Percentiles rank a stretch among this genome's conserved stretches.
phyloP scores from a whole-genome alignment of 768 basidiomycete species.

The Holtermanniella nyarrowii region DNA sequence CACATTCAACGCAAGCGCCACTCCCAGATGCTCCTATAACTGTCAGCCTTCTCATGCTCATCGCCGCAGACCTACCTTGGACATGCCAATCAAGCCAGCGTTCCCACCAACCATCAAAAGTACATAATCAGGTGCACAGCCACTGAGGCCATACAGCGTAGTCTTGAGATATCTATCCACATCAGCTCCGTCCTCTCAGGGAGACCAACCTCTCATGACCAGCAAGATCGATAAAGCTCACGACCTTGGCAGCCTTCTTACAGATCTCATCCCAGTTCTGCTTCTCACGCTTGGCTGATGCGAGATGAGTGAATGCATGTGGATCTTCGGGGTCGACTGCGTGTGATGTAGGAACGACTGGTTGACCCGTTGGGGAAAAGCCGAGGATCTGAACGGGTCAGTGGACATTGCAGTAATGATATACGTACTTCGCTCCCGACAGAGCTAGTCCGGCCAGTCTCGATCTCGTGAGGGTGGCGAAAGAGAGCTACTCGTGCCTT shows the following conservation, averaged over 20 bases:
- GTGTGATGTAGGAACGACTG: slow-evolving; percentile 59
- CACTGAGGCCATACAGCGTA: slow-evolving; percentile 87
- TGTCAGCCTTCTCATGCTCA: slow-evolving; percentile 28
- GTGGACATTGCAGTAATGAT: background rate
- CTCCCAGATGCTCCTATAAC: slow-evolving; percentile 94
- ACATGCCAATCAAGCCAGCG: slow-evolving; percentile 50
- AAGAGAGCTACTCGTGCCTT: slow-evolving; percentile 68
- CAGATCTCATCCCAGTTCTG: slow-evolving; percentile 95
- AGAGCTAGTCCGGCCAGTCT: slow-evolving; percentile 86
- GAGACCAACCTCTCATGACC: slow-evolving; percentile 80
- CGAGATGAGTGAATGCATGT: slow-evolving; percentile 42
- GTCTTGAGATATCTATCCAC: slow-evolving; percentile 48
- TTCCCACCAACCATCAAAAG: slow-evolving; percentile 92
- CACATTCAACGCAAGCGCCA: slow-evolving; percentile 82
- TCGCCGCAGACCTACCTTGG: slow-evolving; percentile 19
- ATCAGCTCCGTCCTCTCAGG: background rate
- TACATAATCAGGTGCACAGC: slow-evolving; percentile 72
- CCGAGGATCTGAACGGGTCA: slow-evolving; percentile 60
- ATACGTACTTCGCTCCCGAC: slow-evolving; percentile 84
- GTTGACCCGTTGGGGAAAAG: slow-evolving; percentile 63
- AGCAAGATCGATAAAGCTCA: slow-evolving; percentile 91
- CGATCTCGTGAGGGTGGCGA: slow-evolving; percentile 93
- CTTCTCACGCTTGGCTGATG: slow-evolving; percentile 54
- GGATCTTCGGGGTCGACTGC: slow-evolving; percentile 24
- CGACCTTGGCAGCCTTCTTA: slow-evolving; percentile 74